Base-by-base conservation (phyloP, 2,329 filamentous ascomycete genomes). In the Pestalotiopsis fici region DNA sequence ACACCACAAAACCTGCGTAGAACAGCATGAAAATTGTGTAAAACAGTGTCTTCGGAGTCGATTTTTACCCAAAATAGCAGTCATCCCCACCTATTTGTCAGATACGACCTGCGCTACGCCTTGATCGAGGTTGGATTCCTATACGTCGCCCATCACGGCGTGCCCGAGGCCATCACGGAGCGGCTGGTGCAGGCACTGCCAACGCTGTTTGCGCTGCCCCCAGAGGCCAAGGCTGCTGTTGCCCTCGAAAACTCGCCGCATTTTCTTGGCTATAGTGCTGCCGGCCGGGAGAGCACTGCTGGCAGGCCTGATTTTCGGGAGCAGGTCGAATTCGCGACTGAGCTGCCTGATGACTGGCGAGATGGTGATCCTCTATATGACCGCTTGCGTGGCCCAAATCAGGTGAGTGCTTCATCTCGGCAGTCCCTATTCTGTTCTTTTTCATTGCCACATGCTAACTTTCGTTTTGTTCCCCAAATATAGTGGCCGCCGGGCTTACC, bases 291-390 rank as follows among this genome's bases (percentile, higher is more conserved):
- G 74, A 86, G 78, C 0, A 90, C 88, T 1, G 83, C 85, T 0
- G 86, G 86, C 0, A 76, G 78, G 64, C 71, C 76, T 15, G 88
- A 90, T 72, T 76, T 80, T 21, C 78, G 87, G 21, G 87, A 90
- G 73, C 88, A 90, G 71, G 85, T 88, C 60, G 87, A 90, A 72
- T 86, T 87, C 72, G 87, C 85, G 15, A 89, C 86, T 0, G 87
- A 90, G 69, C 75, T 89, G 35, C 66, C 76, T 0, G 78, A 76
- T 1, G 78, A 72, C 1, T 82, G 80, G 74, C 59, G 71, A 1
- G 69, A 71, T 4, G 77, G 73, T 1, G 59, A 71, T 12, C 80
- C 83, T 4, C 66, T 83, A 25, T 81, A 79, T 65, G 83, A 84
- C 64, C 74, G 80, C 2, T 69, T 87, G 27, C 77, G 79, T n/a